Evolutionary conservation across 1,284 basidiomycete species (phyloP).

Genomic region (Anthracocystis walkeri): DNA sequence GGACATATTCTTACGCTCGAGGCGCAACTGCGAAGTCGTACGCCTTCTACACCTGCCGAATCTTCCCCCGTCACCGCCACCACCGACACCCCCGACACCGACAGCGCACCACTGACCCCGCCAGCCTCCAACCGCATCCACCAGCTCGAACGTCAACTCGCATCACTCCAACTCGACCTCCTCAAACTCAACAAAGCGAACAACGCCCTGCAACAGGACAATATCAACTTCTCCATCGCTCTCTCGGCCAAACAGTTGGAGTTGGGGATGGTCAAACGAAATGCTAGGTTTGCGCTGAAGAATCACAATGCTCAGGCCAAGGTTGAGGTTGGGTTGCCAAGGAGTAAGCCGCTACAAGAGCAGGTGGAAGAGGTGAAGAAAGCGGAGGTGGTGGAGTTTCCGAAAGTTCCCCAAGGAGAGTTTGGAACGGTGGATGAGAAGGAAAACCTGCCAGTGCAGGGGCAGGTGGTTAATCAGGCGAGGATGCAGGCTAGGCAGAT

Average conservation of each 20-base stretch:
- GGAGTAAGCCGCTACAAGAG: background rate
- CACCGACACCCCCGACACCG: background rate
- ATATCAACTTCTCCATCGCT: slow-evolving; percentile 53
- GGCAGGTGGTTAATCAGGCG: slow-evolving; percentile 14
- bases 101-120: too few relatives aligned
- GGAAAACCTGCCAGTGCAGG: slow-evolving; percentile 10
- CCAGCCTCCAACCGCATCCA: background rate
- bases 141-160: slow-evolving; percentile 11
- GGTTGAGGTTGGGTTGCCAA: slow-evolving; percentile 12
- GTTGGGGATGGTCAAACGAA: slow-evolving; percentile 57
- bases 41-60: background rate
- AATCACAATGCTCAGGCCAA: background rate
- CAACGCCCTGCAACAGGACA: slow-evolving; percentile 55
- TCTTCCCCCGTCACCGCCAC: background rate
- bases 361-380: background rate
- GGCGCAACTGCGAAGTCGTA: slow-evolving; percentile 8
- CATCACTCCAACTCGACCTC: slow-evolving; percentile 31
- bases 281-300: slow-evolving; percentile 46
- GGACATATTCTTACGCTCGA: slow-evolving; percentile 22
- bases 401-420: slow-evolving; percentile 7
- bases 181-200: slow-evolving; percentile 55
- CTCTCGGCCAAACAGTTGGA: slow-evolving; percentile 57
- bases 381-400: slow-evolving; percentile 8
- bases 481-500: slow-evolving; percentile 22
- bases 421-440: slow-evolving; percentile 1